Conservation (phyloP, 768 basidiomycete species). For the Mycena rosella region DNA sequence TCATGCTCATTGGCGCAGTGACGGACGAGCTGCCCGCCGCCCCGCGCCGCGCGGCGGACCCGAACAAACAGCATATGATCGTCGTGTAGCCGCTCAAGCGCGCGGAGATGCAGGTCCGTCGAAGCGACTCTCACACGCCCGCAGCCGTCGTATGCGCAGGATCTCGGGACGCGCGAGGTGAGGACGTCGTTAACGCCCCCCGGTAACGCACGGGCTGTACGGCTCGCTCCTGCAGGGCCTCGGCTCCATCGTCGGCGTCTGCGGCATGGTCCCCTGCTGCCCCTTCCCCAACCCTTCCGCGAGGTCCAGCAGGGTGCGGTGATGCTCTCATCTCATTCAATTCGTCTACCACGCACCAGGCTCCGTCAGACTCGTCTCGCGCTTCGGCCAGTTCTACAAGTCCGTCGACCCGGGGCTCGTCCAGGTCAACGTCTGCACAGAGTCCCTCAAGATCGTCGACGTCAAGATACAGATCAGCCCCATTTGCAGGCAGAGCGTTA, state of each 20-base stretch:
- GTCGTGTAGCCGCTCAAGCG: constrained; percentile 84
- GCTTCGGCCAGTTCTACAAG: constrained; percentile 97
- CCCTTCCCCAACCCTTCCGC: constrained; percentile 87
- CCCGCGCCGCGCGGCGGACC: constrained; percentile 45
- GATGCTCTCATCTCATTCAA: no score
- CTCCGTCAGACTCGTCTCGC: constrained; percentile 90
- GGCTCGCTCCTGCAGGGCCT: constrained; percentile 83
- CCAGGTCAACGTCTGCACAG: constrained; percentile 95
- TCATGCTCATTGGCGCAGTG: constrained; percentile 55
- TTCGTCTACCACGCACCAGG: no score
- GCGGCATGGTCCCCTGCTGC: constrained; percentile 87
- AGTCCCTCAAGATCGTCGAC: constrained; percentile 83
- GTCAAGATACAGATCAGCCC: no score
- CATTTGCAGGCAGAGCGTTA: constrained; percentile 90
- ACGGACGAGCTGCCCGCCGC: constrained; percentile 67
- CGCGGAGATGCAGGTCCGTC: constrained; percentile 85
- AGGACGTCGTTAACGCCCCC: no score
- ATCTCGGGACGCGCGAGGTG: constrained; percentile 78
- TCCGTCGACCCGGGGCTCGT: constrained; percentile 94
- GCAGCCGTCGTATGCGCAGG: constrained; percentile 93
- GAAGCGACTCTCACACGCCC: neutral
- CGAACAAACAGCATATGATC: constrained; percentile 65
- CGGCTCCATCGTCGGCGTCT: constrained; percentile 74
- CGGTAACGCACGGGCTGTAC: constrained; percentile 86
- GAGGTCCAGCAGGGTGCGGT: constrained; percentile 90